Evolutionary conservation across 225 moss, liverwort and hornwort genomes (phyloP).

Genomic region (Thuidium tamariscinum): DNA sequence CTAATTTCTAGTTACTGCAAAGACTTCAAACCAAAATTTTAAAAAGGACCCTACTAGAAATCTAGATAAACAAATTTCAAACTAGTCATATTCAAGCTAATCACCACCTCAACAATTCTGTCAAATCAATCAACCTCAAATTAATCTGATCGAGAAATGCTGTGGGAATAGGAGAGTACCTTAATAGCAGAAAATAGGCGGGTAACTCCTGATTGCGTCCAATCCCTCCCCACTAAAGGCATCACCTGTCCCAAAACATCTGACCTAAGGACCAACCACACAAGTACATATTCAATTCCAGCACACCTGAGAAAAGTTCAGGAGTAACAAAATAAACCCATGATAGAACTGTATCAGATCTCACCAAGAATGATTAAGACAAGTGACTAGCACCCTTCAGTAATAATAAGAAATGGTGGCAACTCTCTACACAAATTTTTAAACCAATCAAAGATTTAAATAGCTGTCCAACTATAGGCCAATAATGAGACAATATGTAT

Average conservation of each 20-base stretch:
- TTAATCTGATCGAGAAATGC: neutral
- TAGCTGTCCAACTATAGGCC: neutral
- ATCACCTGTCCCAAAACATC: slow-evolving; percentile 98
- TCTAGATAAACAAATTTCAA: neutral
- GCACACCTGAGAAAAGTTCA: neutral
- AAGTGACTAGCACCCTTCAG: neutral
- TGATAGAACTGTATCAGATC: neutral
- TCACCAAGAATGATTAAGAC: neutral
- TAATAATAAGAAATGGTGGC: neutral
- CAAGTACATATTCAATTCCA: slow-evolving; percentile 1
- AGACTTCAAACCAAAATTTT: neutral
- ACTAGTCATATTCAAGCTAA: neutral
- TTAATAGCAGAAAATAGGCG: slow-evolving; percentile 96
- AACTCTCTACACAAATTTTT: neutral
- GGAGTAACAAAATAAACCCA: neutral
- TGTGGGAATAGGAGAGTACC: slow-evolving; percentile 23
- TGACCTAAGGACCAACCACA: slow-evolving; percentile 53
- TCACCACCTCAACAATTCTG: neutral
- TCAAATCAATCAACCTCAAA: neutral
- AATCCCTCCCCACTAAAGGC: slow-evolving; percentile 95
- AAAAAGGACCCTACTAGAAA: neutral
- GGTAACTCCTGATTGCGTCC: slow-evolving; percentile 98
- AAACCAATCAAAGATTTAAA: neutral
- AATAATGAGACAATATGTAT: neutral
- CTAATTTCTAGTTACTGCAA: neutral